phyloP scores from a whole-genome alignment of 2,329 filamentous ascomycete genomes.

The Escovopsis sp. region DNA sequence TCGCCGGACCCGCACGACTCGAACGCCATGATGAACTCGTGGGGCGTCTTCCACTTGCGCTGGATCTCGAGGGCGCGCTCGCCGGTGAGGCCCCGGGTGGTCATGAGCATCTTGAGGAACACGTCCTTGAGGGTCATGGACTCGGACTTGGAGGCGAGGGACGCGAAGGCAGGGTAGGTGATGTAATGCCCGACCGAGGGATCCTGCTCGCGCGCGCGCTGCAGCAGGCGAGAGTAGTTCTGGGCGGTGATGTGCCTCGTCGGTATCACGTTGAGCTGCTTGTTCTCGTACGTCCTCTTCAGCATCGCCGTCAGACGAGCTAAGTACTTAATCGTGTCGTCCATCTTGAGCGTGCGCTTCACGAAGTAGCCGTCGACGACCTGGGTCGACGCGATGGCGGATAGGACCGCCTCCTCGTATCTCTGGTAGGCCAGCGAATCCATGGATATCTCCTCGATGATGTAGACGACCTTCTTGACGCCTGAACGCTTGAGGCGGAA shows the following conservation, averaged over 20 bases:
- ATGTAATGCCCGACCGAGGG: constrained; percentile 41
- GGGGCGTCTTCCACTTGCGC: constrained; percentile 60
- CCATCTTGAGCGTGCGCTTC: constrained; percentile 59
- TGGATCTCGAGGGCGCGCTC: constrained; percentile 73
- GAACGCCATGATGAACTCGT: constrained; percentile 56
- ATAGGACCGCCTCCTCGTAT: constrained; percentile 53
- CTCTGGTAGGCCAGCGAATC: constrained; percentile 36
- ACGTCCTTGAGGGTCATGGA: constrained; percentile 59
- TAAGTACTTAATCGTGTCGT: constrained; percentile 65
- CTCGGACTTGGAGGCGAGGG: constrained; percentile 61
- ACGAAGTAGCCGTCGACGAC: constrained; percentile 69
- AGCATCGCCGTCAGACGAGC: constrained; percentile 56
- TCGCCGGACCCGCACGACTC: constrained; percentile 36
- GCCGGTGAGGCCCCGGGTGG: constrained; percentile 56
- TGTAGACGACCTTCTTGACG: constrained; percentile 62
- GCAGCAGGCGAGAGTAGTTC: constrained; percentile 51
- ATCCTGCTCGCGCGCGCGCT: constrained; percentile 40
- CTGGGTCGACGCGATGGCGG: constrained; percentile 62
- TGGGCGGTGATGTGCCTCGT: constrained; percentile 45
- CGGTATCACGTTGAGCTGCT: constrained; percentile 48
- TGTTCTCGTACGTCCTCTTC: constrained; percentile 46
- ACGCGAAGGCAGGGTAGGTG: constrained; percentile 57
- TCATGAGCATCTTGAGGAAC: constrained; percentile 79
- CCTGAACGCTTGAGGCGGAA: constrained; percentile 61
- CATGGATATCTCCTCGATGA: constrained; percentile 60